Evolutionary conservation across 345 rosid genomes (phyloP).

Genomic region (Sisymbrium irio): DNA sequence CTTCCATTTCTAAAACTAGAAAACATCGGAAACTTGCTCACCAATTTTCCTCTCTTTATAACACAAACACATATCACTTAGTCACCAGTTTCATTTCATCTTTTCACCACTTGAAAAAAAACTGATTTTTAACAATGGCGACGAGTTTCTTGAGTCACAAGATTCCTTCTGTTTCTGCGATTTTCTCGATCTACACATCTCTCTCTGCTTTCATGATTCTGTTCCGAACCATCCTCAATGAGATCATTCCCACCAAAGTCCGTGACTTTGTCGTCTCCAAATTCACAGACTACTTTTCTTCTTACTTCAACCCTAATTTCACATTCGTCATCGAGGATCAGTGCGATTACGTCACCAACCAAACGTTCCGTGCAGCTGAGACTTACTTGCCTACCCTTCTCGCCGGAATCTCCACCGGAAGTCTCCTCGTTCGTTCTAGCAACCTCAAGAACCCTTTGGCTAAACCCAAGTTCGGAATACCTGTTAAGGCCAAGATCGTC

Average conservation of each 20-base stretch:
- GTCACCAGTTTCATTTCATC: too few species aligned
- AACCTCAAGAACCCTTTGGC: conserved; percentile 25
- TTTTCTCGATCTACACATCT: conserved; percentile 29
- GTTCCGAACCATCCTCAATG: conserved; percentile 15
- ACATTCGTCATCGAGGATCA: conserved; percentile 25
- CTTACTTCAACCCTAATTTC: conserved; percentile 8
- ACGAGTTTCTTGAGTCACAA: not conserved
- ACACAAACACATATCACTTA: not conserved
- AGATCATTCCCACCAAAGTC: conserved; percentile 7
- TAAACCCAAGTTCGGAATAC: conserved; percentile 16
- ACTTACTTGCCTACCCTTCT: conserved; percentile 24
- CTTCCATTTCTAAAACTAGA: not conserved
- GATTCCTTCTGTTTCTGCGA: conserved; percentile 11
- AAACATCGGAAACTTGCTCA: conserved; percentile 1
- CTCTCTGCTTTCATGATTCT: conserved; percentile 21
- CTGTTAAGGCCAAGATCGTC: not conserved
- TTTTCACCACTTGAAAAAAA: not conserved
- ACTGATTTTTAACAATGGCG: conserved; percentile 13
- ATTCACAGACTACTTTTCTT: conserved; percentile 8
- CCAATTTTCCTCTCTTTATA: not conserved
- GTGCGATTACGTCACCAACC: conserved; percentile 9
- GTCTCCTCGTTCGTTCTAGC: conserved; percentile 23
- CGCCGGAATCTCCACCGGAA: not conserved
- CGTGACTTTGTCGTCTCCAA: not conserved
- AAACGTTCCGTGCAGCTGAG: conserved; percentile 22